Base-by-base conservation (phyloP, 768 basidiomycete genomes). In the Leccinum disarticulatum region DNA sequence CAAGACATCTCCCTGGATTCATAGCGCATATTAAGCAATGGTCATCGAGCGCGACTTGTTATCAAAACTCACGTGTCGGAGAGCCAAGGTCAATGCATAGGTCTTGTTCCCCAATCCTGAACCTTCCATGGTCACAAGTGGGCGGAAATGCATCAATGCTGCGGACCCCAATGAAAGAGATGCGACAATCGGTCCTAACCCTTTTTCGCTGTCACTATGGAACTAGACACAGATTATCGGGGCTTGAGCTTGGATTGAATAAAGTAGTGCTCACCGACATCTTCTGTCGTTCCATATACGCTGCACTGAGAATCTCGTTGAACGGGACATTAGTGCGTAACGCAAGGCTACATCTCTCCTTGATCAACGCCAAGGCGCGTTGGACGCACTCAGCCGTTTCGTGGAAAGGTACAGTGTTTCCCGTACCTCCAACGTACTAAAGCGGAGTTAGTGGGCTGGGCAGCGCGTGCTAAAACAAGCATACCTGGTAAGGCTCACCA, bases 271-370 rank as follows among this genome's bases (percentile, higher is more conserved):
- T 66, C 68, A 91, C 91, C 52, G 89, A 82, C 91, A 93, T 93
- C 69, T 81, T 88, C 71, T 93, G 91, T 58, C 83, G 80, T 66
- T 90, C 88, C 88, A 93, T 91, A 66, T 93, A 93, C 1, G 89
- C 91, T 50, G 87, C 89, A 59, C 86, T 87, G 31, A 93, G 79
- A 36, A 93, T 80, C 72, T 93, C 91, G 64, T 93, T 93, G 76
- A 93, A 92, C 0, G 72, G 65, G 27, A 74, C 64, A 11, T 70
- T 55, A 15, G 57, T 61, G 2, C 61, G 65, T 14, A 91, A 68
- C 10, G 84, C 82, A 59, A 79, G 72, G 3, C 50, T 61, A 53
- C 87, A 79, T 38, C 87, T 85, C 15, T 72, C 69, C 66, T 84
- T 75, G 47, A 93, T 91, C 31, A 90, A 68, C 2, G 76, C 70